Evolutionary conservation across 768 basidiomycete species (phyloP).

Genomic region (Termitomyces titanicus): DNA sequence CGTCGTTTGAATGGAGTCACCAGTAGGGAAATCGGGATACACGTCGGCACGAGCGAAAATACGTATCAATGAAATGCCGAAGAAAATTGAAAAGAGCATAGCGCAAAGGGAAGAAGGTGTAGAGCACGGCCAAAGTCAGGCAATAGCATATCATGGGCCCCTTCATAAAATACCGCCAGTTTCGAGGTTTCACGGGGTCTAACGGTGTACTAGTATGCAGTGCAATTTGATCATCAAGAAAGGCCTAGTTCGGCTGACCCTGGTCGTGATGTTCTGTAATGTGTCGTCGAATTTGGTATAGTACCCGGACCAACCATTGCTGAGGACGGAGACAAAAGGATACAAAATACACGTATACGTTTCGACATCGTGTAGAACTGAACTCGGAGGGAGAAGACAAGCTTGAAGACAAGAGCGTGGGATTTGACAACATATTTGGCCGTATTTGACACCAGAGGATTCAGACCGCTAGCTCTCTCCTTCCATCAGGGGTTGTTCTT

Average conservation of each 20-base stretch:
- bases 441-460: too few relatives aligned
- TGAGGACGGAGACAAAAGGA: neutral
- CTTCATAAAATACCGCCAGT: too few relatives aligned
- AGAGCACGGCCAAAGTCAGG: neutral
- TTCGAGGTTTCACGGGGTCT: too few relatives aligned
- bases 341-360: neutral
- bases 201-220: too few relatives aligned
- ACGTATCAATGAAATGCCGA: constrained; percentile 17
- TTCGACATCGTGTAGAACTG: too few relatives aligned
- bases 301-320: too few relatives aligned
- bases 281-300: too few relatives aligned
- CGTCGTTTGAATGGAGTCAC: constrained; percentile 48
- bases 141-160: too few relatives aligned
- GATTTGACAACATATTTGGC: too few relatives aligned
- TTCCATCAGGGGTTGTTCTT: neutral
- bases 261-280: neutral
- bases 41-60: constrained; percentile 49
- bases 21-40: constrained; percentile 57
- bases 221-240: neutral
- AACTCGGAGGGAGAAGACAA: too few relatives aligned
- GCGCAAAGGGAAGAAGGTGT: neutral
- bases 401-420: too few relatives aligned
- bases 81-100: constrained; percentile 3
- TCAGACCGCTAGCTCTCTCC: too few relatives aligned
- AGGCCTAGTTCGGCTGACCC: neutral